These are phyloP conservation scores for Croton laevigatus DNA, from an alignment of 441 rosid species.

Conservation along the genomic window DNA sequence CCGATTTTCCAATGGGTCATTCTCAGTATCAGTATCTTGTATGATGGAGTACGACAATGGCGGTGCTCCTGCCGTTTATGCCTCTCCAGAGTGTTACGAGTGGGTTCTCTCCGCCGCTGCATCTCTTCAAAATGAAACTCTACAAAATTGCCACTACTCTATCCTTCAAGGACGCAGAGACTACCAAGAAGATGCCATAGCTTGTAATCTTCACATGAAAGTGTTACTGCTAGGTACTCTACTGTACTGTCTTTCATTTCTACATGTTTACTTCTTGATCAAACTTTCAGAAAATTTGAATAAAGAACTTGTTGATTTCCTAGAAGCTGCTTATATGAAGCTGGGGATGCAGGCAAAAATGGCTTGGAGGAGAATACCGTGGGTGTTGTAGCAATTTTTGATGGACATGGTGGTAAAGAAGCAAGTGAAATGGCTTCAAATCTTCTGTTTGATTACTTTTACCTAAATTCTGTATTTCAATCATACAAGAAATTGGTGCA, in stretches of 20 bases:
- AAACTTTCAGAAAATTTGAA: background rate
- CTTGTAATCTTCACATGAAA: conserved; percentile 33
- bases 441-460: conserved; percentile 33
- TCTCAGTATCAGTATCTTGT: conserved; percentile 20
- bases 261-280: background rate
- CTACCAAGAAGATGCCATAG: conserved; percentile 38
- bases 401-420: conserved; percentile 42
- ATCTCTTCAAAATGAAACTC: conserved; percentile 18
- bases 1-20: conserved; percentile 10
- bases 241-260: background rate
- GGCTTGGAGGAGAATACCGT: conserved; percentile 27
- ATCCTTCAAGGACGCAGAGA: conserved; percentile 35
- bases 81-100: conserved; percentile 33
- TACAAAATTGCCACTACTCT: conserved; percentile 19
- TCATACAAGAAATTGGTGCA: conserved; percentile 15
- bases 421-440: conserved; percentile 44
- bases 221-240: conserved; percentile 29
- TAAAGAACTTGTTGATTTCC: no score
- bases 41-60: conserved; percentile 32
- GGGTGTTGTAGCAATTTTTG: conserved; percentile 37
- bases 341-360: conserved; percentile 25
- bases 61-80: conserved; percentile 37
- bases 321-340: background rate
- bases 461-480: conserved; percentile 18
- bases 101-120: conserved; percentile 2